phyloP scores from a whole-genome alignment of 1,139 yeast species.

The Tardiomyces digboiensis region DNA sequence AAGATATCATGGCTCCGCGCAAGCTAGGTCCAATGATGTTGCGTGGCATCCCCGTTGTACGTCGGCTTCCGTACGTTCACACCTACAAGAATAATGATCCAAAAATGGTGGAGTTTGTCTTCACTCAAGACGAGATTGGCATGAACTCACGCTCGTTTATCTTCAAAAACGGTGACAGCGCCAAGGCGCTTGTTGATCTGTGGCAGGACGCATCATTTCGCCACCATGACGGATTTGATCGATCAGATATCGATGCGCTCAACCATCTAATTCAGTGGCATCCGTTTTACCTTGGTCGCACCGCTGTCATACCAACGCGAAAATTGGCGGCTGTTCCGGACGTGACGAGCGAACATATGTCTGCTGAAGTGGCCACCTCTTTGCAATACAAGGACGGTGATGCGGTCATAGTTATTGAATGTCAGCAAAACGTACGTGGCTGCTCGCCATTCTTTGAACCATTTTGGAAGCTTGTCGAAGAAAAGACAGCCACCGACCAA shows the following conservation, averaged over 20 bases:
- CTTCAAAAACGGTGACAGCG: slow-evolving; percentile 50
- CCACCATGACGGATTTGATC: slow-evolving; percentile 50
- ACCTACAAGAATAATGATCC: slow-evolving; percentile 11
- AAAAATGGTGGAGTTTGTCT: slow-evolving; percentile 9
- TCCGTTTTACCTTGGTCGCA: slow-evolving; percentile 60
- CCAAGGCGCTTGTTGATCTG: slow-evolving; percentile 60
- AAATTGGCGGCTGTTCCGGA: slow-evolving; percentile 38
- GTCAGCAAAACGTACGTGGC: not conserved
- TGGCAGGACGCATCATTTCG: slow-evolving; percentile 68
- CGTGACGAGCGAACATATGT: not conserved
- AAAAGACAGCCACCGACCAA: slow-evolving; percentile 1
- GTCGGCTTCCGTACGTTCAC: slow-evolving; percentile 27
- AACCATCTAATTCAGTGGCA: slow-evolving; percentile 93
- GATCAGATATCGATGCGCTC: slow-evolving; percentile 46
- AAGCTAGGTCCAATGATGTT: slow-evolving; percentile 52
- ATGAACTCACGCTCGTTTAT: slow-evolving; percentile 58
- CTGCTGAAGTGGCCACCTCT: not conserved
- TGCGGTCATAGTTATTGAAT: not conserved
- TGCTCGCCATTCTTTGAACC: not conserved
- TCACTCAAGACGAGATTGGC: slow-evolving; percentile 11
- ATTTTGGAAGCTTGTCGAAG: not conserved
- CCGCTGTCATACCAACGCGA: slow-evolving; percentile 61
- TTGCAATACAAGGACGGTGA: not conserved
- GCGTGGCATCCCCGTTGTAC: slow-evolving; percentile 50
- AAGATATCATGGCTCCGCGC: slow-evolving; percentile 41